Base-by-base conservation (phyloP, 345 rosid species). In the Nephelium lappaceum region DNA sequence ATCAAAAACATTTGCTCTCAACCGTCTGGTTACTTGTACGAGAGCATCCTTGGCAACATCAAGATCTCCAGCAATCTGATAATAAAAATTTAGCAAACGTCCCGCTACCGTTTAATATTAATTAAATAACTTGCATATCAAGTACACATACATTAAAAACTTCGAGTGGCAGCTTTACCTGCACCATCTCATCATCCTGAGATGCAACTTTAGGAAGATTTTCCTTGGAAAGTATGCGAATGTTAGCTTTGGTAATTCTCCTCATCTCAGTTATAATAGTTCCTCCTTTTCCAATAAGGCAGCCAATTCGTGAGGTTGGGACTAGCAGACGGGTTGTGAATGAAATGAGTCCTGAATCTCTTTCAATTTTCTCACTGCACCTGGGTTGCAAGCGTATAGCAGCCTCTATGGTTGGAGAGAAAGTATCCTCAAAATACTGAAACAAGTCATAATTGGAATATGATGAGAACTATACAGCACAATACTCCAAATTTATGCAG, bases 41-140 rank as follows among this genome's bases (percentile, higher is more conserved):
- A 96, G 95, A 83, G 99, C 99, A 76, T 93, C 99, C 88, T 96
- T 94, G 78, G 95, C 98, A 81, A 89, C 87, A 77, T 94, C 98
- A 84, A 92, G 97, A 79, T 96, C 98, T 78, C 99, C 99, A 63
- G 95, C 79, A 19, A 96, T 94, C 99, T 96, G 85, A 79, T 53
- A 45, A 80, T 38, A 9, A 75, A 25, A 81, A 78, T 74, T 31
- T 41, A 73, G 70, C 47, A 71, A 69, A 49, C 15, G 1, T 62
- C 64, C 18, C 36, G 45, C 74, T 69, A 58, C 65, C 12, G 15
- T 27, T 47, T 65, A 9, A 18, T 66, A 57, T 23, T 67, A 47
- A 8, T 27, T 67, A 4, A 63, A 15, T 36, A 63, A 77, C 36
- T 31, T 51, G 60, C 55, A 77, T 69, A 14, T 23, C 51, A 23